Evolutionary conservation across 768 basidiomycete genomes (phyloP), one percentile per base, ranked within the genome.

Genomic region (Tubosaeta brunneosetosa): DNA sequence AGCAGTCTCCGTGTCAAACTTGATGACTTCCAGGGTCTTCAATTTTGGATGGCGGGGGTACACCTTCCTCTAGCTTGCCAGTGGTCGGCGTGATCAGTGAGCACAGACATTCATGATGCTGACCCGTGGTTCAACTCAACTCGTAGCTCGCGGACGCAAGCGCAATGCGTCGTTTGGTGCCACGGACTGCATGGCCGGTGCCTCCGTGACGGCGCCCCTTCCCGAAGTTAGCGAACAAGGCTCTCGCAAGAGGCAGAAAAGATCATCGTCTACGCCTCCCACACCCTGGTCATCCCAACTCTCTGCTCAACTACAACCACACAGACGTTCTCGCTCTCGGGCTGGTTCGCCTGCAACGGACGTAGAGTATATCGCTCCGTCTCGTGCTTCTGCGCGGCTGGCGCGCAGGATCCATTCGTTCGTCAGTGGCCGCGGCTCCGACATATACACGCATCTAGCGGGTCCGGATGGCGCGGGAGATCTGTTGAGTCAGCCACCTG

Each of bases 381-480:
- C 48, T n/a, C 64, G 66, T 33, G 29, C 38, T 29, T 60, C 68
- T 36, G 44, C 61, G 19, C 61, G 64, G 32, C 55, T 57, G 31
- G 59, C 55, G 29, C 55, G 54, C 51, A 68, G 52, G 51, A 46
- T 44, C 25, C 61, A 53, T 34, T 52, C 62, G 25, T 34, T 60
- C 34, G 51, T 60, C 40, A 26, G 38, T 47, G 33, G 22, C 47
- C 55, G 40, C n/a, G 55, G 36, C 54, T 49, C 57, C 26, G 66
- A 70, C 50, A 70, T 70, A 31, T 68, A 68, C 52, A 48, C 45
- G 1, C 59, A 66, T 38, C 56, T 68, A 47, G 66, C 66, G 37
- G 66, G 52, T 56, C 53, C 66, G 3, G 47, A 51, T 32, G 55
- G 44, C 11, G 34, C 43, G 2, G 46, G 51, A 43, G 45, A 31